Evolutionary conservation across 768 basidiomycete genomes (phyloP).

Genomic region (Auricularia heimuer): DNA sequence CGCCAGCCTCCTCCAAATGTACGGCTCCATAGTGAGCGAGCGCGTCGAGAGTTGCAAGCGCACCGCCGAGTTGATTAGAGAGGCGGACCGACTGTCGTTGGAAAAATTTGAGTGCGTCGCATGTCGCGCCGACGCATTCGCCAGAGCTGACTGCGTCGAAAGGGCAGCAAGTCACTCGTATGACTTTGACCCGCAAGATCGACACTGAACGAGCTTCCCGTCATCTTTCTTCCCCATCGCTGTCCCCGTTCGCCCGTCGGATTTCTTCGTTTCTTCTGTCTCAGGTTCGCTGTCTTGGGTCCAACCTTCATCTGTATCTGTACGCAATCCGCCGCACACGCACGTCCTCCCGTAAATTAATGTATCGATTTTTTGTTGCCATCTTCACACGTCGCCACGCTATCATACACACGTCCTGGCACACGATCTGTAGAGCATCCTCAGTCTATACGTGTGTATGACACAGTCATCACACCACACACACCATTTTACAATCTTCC

Average conservation of each 20-base stretch:
- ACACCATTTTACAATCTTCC: slow-evolving; percentile 34
- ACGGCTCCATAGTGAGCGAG: not conserved
- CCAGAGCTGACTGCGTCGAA: too few species aligned
- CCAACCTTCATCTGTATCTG: not conserved
- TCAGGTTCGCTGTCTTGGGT: too few species aligned
- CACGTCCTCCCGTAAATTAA: not conserved
- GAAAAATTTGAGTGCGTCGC: not conserved
- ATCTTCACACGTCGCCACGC: not conserved
- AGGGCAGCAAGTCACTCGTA: too few species aligned
- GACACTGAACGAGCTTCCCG: too few species aligned
- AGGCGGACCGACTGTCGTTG: not conserved
- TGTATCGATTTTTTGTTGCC: not conserved
- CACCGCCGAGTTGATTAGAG: not conserved
- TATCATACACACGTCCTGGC: not conserved
- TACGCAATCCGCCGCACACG: not conserved
- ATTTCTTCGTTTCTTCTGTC: too few species aligned
- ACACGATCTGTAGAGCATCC: too few species aligned
- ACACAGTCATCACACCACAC: not conserved
- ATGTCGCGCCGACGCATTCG: not conserved
- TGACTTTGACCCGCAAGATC: too few species aligned
- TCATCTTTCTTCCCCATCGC: too few species aligned
- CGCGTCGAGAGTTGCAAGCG: not conserved
- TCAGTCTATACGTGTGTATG: not conserved
- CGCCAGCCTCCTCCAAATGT: not conserved
- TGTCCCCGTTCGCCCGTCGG: too few species aligned